These are phyloP conservation scores for Laguncularia racemosa DNA, from an alignment of 345 rosid genomes.

Conservation along the genomic window DNA sequence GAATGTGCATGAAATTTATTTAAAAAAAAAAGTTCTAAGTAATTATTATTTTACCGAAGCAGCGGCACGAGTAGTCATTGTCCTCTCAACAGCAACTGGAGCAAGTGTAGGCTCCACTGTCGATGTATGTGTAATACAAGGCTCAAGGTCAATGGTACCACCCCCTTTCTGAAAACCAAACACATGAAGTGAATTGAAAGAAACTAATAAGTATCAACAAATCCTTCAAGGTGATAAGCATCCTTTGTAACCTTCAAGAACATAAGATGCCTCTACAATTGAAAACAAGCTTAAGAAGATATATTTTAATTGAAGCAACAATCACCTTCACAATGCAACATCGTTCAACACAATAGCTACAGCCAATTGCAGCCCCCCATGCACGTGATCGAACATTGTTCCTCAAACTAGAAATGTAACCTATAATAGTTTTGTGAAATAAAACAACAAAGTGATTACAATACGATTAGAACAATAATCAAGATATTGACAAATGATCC, in stretches of 20 bases:
- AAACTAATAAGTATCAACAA: not conserved
- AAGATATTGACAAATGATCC: not conserved
- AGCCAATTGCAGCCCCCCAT: slow-evolving; percentile 99
- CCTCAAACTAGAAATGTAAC: slow-evolving; percentile 87
- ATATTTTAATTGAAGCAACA: slow-evolving; percentile 3
- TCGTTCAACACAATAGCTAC: slow-evolving; percentile 88
- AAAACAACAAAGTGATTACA: not conserved
- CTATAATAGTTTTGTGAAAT: slow-evolving; percentile 23
- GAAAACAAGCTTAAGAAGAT: not conserved
- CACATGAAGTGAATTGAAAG: not conserved
- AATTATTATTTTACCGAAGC: slow-evolving; percentile 67
- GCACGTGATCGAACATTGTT: slow-evolving; percentile 99
- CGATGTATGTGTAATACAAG: slow-evolving; percentile 91
- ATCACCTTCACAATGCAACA: slow-evolving; percentile 97
- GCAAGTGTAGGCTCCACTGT: slow-evolving; percentile 98
- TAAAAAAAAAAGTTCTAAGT: not conserved
- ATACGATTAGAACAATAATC: not conserved
- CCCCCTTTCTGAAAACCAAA: slow-evolving; percentile 75
- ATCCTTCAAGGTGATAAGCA: slow-evolving; percentile 3
- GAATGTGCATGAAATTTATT: not conserved
- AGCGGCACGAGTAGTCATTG: slow-evolving; percentile 99
- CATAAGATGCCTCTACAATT: not conserved
- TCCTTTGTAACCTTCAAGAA: not conserved
- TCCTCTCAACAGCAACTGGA: slow-evolving; percentile 95
- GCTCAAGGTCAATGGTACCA: slow-evolving; percentile 89